Evolutionary conservation across 495 filamentous ascomycete genomes (phyloP), one percentile per base, ranked within the genome.

Genomic region (Penicillium riverlandense): DNA sequence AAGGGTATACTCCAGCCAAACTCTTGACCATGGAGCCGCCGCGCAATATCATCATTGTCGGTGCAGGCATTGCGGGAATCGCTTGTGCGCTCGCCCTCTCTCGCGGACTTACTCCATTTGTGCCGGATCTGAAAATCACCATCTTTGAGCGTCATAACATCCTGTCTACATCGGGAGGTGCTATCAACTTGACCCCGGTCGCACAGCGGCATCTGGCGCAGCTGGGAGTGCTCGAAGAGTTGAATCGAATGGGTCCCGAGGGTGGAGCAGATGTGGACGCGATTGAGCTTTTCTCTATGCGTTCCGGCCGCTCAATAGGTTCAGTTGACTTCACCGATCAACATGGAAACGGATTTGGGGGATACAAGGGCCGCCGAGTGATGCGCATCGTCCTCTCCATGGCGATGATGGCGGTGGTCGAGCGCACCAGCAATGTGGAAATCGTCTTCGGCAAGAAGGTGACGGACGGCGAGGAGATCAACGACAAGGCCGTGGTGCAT

Each of bases 181-280:
- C 77, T 9, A 72, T 84, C 42, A 82, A 81, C 58, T 63, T 84
- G 13, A 81, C 79, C 1, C 79, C 80, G 2, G 77, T 78, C 27
- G 78, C 79, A 3, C 67, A 83, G 16, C 66, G 77, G 7, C 69
- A 80, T 48, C 69, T 84, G 4, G 71, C 77, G 41, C 65, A 67
- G 33, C 63, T 84, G 2, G 79, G 75, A 9, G 74, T 78, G 0
- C 57, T 78, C 27, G 53, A 68, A 34, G 61, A 69, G 42, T 41
- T 76, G 41, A 55, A 67, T 35, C 54, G 61, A 6, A 55, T 70
- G 48, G 72, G 77, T 10, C 42, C 66, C 10, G 61, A 68, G 16
- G 59, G 59, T 1, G 72, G 71, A 13, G 58, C 74, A 63, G 45
- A 65, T 31, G 56, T 85, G 59, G 47, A 86, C 60, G 74, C 72